These are phyloP conservation scores for Neospermospora avenae DNA, from an alignment of 2,329 filamentous ascomycete genomes.

Conservation along the genomic window DNA sequence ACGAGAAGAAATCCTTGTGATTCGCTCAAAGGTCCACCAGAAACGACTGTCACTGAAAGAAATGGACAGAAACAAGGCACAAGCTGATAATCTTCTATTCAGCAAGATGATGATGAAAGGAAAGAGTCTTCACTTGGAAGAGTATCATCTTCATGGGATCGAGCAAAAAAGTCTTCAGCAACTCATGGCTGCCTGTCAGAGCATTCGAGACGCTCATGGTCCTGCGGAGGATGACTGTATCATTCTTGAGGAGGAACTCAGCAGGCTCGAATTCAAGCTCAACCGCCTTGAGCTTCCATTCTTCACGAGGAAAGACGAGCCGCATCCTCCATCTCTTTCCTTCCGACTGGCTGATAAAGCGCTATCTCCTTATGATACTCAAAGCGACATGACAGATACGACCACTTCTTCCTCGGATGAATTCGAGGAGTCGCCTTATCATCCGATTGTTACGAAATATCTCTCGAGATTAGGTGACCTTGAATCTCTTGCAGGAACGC, in stretches of 20 bases:
- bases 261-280: conserved; percentile 11
- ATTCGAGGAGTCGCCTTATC: neutral
- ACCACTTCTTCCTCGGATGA: too few species aligned
- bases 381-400: too few species aligned
- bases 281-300: conserved; percentile 5
- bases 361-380: neutral
- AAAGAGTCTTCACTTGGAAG: neutral
- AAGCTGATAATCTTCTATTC: conserved; percentile 18
- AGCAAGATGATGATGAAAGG: neutral
- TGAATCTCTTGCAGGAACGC: neutral
- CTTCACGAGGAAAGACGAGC: neutral
- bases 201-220: conserved; percentile 14
- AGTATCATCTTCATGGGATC: neutral
- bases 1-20: conserved; percentile 8
- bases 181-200: conserved; percentile 9
- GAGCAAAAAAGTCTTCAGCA: conserved; percentile 8
- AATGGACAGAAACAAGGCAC: conserved; percentile 13
- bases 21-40: conserved; percentile 16
- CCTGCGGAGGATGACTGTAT: conserved; percentile 18
- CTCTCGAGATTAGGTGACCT: neutral
- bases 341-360: too few species aligned
- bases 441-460: neutral
- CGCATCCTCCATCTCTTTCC: neutral
- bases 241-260: conserved; percentile 18
- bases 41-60: conserved; percentile 9